These are phyloP conservation scores for Pythium volutum DNA, from an alignment of 352 stramenopile species.

Conservation along the genomic window DNA sequence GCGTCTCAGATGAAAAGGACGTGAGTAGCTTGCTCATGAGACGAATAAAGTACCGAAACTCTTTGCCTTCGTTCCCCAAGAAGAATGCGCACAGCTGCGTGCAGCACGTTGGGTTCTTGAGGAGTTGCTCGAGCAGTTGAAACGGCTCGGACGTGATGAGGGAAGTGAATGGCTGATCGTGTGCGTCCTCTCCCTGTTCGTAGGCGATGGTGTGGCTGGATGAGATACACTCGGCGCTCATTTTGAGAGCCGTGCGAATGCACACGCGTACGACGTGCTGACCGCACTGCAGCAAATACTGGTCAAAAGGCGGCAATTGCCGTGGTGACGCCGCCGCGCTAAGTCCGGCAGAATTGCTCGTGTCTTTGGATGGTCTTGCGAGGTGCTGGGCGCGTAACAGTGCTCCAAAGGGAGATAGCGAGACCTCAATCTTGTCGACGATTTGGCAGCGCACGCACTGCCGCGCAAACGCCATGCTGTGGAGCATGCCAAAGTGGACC, in stretches of 20 bases:
- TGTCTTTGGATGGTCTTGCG: conserved; percentile 15
- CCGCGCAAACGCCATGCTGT: conserved; percentile 35
- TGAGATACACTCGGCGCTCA: conserved; percentile 64
- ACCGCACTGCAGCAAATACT: conserved; percentile 61
- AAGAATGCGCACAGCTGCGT: conserved; percentile 58
- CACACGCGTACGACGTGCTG: conserved; percentile 52
- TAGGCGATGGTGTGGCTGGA: conserved; percentile 27
- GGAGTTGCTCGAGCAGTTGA: conserved; percentile 40
- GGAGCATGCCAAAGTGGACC: conserved; percentile 52
- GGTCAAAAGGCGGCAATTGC: conserved; percentile 21
- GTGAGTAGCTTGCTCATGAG: conserved; percentile 62
- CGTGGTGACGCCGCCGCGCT: background rate
- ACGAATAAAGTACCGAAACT: conserved; percentile 67
- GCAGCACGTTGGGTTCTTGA: conserved; percentile 48
- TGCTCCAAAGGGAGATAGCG: conserved; percentile 34
- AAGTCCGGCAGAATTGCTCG: too few species aligned
- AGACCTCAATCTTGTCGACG: conserved; percentile 16
- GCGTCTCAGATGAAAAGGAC: conserved; percentile 41
- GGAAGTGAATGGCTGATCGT: conserved; percentile 12
- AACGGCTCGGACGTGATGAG: conserved; percentile 48
- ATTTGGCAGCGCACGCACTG: background rate
- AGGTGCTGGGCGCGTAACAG: conserved; percentile 29
- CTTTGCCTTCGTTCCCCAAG: conserved; percentile 48
- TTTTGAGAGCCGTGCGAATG: conserved; percentile 62
- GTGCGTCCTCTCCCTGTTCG: conserved; percentile 19